Conservation (phyloP, 1,139 yeast species). For the Kurtzmaniella quercitrusa region DNA sequence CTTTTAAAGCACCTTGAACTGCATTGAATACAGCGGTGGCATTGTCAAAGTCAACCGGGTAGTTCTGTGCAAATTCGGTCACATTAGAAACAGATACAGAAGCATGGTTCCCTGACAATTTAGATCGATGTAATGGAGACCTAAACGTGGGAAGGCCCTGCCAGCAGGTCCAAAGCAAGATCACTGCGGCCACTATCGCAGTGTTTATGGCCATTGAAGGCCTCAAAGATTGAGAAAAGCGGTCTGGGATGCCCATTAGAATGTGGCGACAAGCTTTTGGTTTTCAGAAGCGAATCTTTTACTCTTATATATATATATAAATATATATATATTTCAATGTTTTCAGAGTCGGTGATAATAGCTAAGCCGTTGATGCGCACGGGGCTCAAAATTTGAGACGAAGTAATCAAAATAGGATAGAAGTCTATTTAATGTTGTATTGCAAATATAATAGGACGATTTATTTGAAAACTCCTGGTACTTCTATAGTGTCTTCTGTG, state of each 20-base stretch:
- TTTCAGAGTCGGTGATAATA: neutral
- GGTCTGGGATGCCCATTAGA: neutral
- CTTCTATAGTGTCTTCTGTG: too few species aligned
- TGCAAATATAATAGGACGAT: too few species aligned
- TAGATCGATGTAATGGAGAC: neutral
- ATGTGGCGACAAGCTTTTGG: neutral
- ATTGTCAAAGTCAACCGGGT: slow-evolving; percentile 37
- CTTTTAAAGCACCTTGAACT: slow-evolving; percentile 46
- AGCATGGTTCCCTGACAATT: slow-evolving; percentile 12
- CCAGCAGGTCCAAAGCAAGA: neutral
- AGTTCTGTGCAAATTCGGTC: neutral
- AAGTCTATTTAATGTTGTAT: too few species aligned
- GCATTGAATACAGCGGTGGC: slow-evolving; percentile 53
- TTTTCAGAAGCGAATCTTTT: neutral
- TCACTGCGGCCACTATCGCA: neutral
- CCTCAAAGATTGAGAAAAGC: neutral
- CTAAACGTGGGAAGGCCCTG: neutral
- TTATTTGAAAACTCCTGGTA: too few species aligned
- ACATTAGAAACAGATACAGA: slow-evolving; percentile 14
- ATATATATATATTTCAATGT: too few species aligned
- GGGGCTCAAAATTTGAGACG: neutral
- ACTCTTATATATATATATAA: neutral
- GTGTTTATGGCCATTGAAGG: neutral
- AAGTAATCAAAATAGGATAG: too few species aligned
- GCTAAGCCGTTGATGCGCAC: neutral